A percentile compares a stretch with the other conserved stretches of the same genome.
Evolutionary conservation across 805 yeast species (phyloP).

Genomic region (Cyberlindnera mrakii): DNA sequence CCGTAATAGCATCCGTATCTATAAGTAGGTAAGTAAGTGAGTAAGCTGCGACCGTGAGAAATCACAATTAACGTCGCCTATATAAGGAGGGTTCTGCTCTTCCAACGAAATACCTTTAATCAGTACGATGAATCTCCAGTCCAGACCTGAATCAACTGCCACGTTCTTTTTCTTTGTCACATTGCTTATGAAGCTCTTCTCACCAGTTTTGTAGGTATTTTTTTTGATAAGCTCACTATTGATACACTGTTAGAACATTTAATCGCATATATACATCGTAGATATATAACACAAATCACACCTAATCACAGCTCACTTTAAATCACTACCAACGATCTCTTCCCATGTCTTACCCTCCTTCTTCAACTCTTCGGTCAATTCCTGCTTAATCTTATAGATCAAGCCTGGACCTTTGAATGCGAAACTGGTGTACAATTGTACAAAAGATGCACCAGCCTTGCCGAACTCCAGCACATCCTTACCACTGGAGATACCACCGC

Average conservation of each 20-base stretch:
- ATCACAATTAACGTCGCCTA: no score
- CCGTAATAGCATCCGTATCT: no score
- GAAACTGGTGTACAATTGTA: slow-evolving; percentile 82
- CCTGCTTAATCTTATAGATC: slow-evolving; percentile 54
- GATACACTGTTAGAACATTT: not conserved
- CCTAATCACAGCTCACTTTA: no score
- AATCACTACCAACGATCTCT: slow-evolving; percentile 65
- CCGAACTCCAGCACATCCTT: slow-evolving; percentile 88
- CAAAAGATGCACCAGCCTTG: slow-evolving; percentile 87
- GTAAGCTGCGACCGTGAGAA: no score
- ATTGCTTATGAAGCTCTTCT: no score
- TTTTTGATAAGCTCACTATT: not conserved
- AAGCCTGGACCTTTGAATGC: slow-evolving; percentile 92
- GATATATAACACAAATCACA: not conserved
- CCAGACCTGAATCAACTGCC: no score
- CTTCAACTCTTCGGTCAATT: slow-evolving; percentile 50
- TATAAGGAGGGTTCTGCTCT: no score
- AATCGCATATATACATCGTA: not conserved
- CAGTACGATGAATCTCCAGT: no score
- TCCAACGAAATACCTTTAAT: no score
- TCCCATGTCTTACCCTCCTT: slow-evolving; percentile 82
- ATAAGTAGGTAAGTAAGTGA: no score
- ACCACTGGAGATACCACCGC: slow-evolving; percentile 91
- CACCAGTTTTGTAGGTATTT: not conserved
- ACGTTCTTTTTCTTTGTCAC: no score